Evolutionary conservation across 202 grass and related monocot genomes (phyloP).

Genomic region (Saccharum hybrid): DNA sequence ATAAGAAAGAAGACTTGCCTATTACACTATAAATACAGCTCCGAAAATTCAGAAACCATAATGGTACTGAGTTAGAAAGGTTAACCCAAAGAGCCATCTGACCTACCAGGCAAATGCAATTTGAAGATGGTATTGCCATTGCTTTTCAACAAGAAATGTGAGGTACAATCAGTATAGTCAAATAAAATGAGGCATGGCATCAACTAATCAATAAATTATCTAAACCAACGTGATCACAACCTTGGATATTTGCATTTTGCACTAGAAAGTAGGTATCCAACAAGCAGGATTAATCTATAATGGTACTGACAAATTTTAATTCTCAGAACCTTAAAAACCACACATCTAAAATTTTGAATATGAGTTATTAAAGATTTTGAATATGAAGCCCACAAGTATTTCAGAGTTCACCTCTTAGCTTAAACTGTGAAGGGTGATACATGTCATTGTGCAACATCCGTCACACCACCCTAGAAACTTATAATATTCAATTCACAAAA

Average conservation of each 20-base stretch:
- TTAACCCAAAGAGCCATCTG: neutral
- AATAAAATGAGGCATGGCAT: neutral
- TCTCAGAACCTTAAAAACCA: neutral
- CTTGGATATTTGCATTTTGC: neutral
- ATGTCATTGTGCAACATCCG: constrained; percentile 15
- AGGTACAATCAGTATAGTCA: neutral
- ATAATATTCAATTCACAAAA: neutral
- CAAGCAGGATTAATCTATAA: neutral
- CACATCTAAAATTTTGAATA: neutral
- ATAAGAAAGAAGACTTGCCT: neutral
- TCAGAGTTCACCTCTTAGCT: constrained; percentile 6
- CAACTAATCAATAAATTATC: neutral
- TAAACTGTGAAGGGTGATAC: neutral
- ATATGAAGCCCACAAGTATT: constrained; percentile 13
- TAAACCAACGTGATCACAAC: neutral
- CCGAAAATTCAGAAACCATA: neutral
- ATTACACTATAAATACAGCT: neutral
- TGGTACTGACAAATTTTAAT: neutral
- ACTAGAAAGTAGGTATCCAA: neutral
- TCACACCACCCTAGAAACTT: neutral
- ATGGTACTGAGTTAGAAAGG: neutral
- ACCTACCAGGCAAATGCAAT: neutral
- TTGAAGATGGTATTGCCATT: neutral
- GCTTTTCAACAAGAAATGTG: constrained; percentile 1
- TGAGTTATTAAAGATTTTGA: neutral